Percentiles rank a stretch among this genome's conserved stretches.
These are phyloP conservation scores for Xylaria sp. DNA, from an alignment of 2,329 filamentous ascomycete species.

Conservation along the genomic window DNA sequence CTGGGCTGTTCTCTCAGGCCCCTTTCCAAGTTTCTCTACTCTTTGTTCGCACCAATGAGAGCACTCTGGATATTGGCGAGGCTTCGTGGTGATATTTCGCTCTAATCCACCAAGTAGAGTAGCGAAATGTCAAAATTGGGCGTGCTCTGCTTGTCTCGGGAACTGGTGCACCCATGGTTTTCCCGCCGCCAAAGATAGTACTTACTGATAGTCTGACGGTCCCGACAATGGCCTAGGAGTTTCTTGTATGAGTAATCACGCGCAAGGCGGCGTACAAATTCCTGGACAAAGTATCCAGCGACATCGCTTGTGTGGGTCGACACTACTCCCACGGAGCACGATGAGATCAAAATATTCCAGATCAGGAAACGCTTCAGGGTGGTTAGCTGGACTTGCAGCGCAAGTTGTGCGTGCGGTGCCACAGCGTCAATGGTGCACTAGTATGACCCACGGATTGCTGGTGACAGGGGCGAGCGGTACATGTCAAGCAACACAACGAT, in stretches of 20 bases:
- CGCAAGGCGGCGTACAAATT: constrained; percentile 52
- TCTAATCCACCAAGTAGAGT: background rate
- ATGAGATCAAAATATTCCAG: constrained; percentile 55
- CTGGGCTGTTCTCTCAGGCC: background rate
- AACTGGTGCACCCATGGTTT: constrained; percentile 51
- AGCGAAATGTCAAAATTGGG: background rate
- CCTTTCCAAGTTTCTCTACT: background rate
- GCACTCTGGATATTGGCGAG: background rate
- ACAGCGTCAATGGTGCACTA: constrained; percentile 49
- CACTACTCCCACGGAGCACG: constrained; percentile 56
- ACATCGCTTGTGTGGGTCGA: constrained; percentile 53
- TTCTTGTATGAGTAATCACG: constrained; percentile 48
- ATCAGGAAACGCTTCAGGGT: constrained; percentile 50
- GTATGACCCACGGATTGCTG: constrained; percentile 52
- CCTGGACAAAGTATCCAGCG: constrained; percentile 56
- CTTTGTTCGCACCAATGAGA: background rate
- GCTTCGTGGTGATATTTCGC: background rate
- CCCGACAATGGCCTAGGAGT: constrained; percentile 59
- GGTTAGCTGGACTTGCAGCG: constrained; percentile 52
- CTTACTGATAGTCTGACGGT: constrained; percentile 55
- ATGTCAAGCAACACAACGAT: constrained; percentile 54
- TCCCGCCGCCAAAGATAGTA: constrained; percentile 53
- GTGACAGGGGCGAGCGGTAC: constrained; percentile 51
- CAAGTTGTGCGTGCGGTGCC: constrained; percentile 45
- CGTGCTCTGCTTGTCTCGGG: constrained; percentile 50